Evolutionary conservation across 805 yeast genomes (phyloP), one percentile per base, ranked within the genome.

Genomic region (Debaryomyces castellii): DNA sequence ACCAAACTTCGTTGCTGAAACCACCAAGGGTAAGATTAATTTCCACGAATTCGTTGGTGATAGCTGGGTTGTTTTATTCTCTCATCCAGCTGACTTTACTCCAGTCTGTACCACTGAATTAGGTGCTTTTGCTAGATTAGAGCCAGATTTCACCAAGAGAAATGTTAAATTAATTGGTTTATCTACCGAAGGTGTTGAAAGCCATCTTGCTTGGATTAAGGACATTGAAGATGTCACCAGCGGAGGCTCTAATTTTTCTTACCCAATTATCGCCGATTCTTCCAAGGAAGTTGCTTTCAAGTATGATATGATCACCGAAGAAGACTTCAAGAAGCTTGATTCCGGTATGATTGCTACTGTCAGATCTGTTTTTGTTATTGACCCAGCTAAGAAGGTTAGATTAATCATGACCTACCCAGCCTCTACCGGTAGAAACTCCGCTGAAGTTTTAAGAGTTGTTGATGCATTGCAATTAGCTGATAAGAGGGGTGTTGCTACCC

Each of bases 61-160:
- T 58, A 66, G 74, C 46, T 84, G 90, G 89, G 76, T 74, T 39
- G 80, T 84, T 34, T 74, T 85, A 51, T 85, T 85, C 69, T 81
- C 87, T 25, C 89, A 85, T 62, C 90, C 90, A 45, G 89, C 83
- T 52, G 89, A 84, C 62, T 84, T 81, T 73, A 85, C 90, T 17
- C 90, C 90, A 28, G 87, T 85, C 40, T 85, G 90, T 64, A 85
- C 89, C 51, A 85, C 90, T 42, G 90, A 85, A 64, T 72, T 85
- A 48, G 89, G 89, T 51, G 89, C 89, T 6, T 83, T 85, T 58
- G 84, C 89, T 52, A 78, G 80, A 59, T 70, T 85, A 59, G 81
- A 83, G 60, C 85, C 86, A 11, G 89, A 84, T 62, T 85, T 85
- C 59, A 73, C 72, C 54, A 76, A 78, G 62, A 74, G 89, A 62